Base-by-base conservation (phyloP, 2,329 filamentous ascomycete genomes). In the Pseudogymnoascus sp. region DNA sequence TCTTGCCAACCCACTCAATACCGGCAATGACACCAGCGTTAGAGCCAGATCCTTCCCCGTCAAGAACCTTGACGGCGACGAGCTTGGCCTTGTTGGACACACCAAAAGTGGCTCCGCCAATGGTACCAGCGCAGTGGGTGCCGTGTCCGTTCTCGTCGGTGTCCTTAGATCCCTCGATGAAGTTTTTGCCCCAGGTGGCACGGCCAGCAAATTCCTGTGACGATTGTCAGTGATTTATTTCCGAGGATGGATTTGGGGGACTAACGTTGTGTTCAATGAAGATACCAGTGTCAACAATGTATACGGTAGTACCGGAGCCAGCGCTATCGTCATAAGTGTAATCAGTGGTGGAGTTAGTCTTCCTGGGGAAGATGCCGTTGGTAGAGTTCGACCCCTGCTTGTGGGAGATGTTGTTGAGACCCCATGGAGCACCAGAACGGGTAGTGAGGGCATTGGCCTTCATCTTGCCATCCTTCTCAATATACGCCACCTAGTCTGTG, bases 21-120 rank as follows among this genome's bases (percentile, higher is more conserved):
- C 84, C 85, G 14, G 76, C 72, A 57, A 88, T 77, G 59, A 87
- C 76, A 60, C 75, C 75, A 15, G 78, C 77, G 70, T 77, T 81
- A 61, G 76, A 72, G 41, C 81, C 82, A 25, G 73, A 74, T 61
- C 74, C 71, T 64, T 64, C 50, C 6, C 64, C 65, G 58, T 69
- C 66, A 9, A 74, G 66, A 38, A 74, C 73, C 65, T 76, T 76
- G 60, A 76, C 73, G 15, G 69, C 73, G 15, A 74, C 66, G n/a
- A 76, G 60, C 22, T 62, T 67, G 28, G 69, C 70, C 18, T 67
- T 63, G 66, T 76, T 77, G 14, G 73, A 71, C 8, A 76, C 72
- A 53, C 75, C 75, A 61, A 72, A 76, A 2, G 70, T 75, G 6
- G 65, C 65, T 6, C 73, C 71, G 20, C 66, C 76, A 33, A 74